Percentiles rank a stretch among this genome's conserved stretches.
Evolutionary conservation across 2,329 filamentous ascomycete species (phyloP).

Genomic region (Lojkania enalia): DNA sequence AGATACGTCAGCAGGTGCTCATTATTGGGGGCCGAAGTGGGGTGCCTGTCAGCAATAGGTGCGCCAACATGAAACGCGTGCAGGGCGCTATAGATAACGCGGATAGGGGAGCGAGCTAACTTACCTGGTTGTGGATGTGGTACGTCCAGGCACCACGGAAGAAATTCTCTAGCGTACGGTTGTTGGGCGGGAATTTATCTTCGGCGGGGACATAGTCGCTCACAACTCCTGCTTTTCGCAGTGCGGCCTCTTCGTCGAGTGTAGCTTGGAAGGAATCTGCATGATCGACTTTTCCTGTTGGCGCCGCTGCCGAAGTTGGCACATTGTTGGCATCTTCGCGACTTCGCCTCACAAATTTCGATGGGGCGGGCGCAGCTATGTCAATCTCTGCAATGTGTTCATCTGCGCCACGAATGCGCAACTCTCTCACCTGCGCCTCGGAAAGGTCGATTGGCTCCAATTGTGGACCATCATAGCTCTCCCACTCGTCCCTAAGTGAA

Average conservation of each 20-base stretch:
- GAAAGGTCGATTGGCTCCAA: conserved; percentile 41
- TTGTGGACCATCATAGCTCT: conserved; percentile 54
- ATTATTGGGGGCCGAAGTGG: background rate
- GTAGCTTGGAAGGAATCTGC: conserved; percentile 47
- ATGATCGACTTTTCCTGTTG: conserved; percentile 29
- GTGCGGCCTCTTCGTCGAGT: conserved; percentile 44
- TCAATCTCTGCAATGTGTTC: conserved; percentile 10
- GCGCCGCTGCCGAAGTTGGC: conserved; percentile 32
- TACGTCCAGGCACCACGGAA: conserved; percentile 61
- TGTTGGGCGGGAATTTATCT: conserved; percentile 59
- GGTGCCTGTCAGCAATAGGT: conserved; percentile 1
- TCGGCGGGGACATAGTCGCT: conserved; percentile 53
- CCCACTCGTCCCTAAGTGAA: conserved; percentile 57
- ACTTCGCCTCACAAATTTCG: conserved; percentile 17
- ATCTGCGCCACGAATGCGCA: conserved; percentile 19
- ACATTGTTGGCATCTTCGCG: conserved; percentile 31
- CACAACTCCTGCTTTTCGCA: conserved; percentile 47
- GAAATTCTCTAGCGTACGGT: conserved; percentile 59
- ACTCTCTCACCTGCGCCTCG: conserved; percentile 32
- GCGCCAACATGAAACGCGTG: background rate
- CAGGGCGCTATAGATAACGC: no score
- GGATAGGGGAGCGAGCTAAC: conserved; percentile 20
- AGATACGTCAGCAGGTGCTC: conserved; percentile 24
- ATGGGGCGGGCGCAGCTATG: conserved; percentile 11
- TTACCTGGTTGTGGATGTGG: conserved; percentile 61